Evolutionary conservation across 1,284 basidiomycete species (phyloP).

Genomic region (Xerocomus nothofagi): DNA sequence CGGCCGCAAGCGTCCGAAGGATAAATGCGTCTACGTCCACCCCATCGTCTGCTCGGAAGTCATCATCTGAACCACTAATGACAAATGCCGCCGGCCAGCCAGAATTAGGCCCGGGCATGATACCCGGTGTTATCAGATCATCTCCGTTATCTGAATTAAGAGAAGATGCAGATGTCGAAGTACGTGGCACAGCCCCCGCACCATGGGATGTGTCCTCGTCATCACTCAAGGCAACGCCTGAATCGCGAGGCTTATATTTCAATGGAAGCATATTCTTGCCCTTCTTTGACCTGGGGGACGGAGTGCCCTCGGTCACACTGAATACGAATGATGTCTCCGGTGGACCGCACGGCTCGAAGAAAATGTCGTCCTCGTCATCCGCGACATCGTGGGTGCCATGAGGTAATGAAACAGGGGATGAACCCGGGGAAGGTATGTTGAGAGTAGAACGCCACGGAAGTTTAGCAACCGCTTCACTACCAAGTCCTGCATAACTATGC

Average conservation of each 20-base stretch:
- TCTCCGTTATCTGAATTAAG: conserved; percentile 55
- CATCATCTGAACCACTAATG: conserved; percentile 42
- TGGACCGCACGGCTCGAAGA: conserved; percentile 48
- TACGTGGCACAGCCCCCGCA: conserved; percentile 46
- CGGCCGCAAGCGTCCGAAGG: conserved; percentile 62
- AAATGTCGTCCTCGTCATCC: conserved; percentile 59
- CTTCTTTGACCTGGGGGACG: conserved; percentile 54
- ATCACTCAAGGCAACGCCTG: conserved; percentile 60
- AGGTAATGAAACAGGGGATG: conserved; percentile 42
- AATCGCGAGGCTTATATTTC: conserved; percentile 73
- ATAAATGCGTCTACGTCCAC: conserved; percentile 69
- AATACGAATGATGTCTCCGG: conserved; percentile 54
- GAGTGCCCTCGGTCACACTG: conserved; percentile 53
- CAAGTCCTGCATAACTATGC: conserved; percentile 58
- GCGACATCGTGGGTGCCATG: conserved; percentile 24
- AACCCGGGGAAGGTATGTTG: conserved; percentile 45
- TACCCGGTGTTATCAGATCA: conserved; percentile 65
- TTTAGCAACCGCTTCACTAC: conserved; percentile 23
- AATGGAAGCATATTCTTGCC: conserved; percentile 47
- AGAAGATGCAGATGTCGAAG: conserved; percentile 59
- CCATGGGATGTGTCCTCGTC: conserved; percentile 47
- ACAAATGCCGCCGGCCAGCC: conserved; percentile 62
- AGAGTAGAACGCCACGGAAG: conserved; percentile 48
- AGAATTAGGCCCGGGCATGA: conserved; percentile 51
- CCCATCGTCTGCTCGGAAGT: conserved; percentile 33